Evolutionary conservation across 202 grass and related monocot genomes (phyloP), one percentile per base, ranked within the genome.

Genomic region (Elaeis oleifera): DNA sequence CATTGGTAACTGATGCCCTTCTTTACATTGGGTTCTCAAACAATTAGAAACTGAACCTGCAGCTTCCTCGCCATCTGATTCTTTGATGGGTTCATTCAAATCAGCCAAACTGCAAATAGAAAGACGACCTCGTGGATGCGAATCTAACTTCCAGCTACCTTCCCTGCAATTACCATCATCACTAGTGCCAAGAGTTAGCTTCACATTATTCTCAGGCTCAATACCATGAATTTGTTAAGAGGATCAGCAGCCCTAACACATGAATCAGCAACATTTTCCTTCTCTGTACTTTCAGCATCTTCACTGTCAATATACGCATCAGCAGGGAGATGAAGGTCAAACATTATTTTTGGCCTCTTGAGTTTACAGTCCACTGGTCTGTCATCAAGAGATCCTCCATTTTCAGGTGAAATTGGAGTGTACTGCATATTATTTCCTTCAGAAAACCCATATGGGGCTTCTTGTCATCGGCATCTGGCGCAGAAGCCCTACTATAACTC

Each of bases 271-370:
- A 31, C 1, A 13, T 9, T 68, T 32, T 68, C 71, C 25, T 76
- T 80, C 22, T 60, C 67, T 31, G 69, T 44, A 39, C 62, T 81
- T 49, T 65, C 61, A 36, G 24, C 23, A 39, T 80, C 76, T 32
- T 86, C 78, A 74, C 86, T 70, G n/a, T 89, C 88, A 48, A 89
- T 58, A 69, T 85, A 88, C 53, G 53, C 72, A 69, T 87, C 84
- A 32, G 81, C 87, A 16, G 81, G 76, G 69, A 86, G 87, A 18
- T 68, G 71, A 77, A 91, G 84, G 51, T 86, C 88, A 79, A 89
- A 79, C 60, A 68, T 73, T 74, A 25, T 61, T 68, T 67, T 56
- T 36, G 51, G 18, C 65, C 36, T 44, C 9, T 68, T 56, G 9
- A 39, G n/a, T 14, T 68, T 67, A 59, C 63, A 72, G 26, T 55